Conservation (phyloP, 1,284 basidiomycete species). For the Rhizoctonia solani region DNA sequence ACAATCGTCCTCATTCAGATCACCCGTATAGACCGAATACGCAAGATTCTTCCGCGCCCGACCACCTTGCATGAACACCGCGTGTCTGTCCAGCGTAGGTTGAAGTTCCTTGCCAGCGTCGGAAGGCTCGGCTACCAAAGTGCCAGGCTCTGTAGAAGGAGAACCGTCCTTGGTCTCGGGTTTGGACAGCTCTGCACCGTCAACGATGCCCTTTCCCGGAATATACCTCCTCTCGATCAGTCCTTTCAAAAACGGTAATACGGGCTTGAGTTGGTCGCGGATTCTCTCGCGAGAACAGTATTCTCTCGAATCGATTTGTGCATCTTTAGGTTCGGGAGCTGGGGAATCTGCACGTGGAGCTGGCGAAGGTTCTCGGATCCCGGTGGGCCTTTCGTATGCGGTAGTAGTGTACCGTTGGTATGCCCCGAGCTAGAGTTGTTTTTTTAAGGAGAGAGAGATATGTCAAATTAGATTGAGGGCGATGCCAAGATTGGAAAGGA, state of each 20-base stretch:
- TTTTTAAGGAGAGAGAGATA: background rate
- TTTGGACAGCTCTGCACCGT: no score
- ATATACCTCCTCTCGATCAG: conserved; percentile 34
- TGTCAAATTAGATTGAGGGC: background rate
- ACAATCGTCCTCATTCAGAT: conserved; percentile 33
- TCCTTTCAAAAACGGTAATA: conserved; percentile 31
- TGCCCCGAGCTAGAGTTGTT: conserved; percentile 11
- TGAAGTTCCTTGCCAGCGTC: background rate
- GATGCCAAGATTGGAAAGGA: background rate
- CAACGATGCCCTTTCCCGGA: conserved; percentile 5
- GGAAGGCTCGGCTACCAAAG: no score
- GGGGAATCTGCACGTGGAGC: conserved; percentile 18
- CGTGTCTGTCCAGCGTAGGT: conserved; percentile 26
- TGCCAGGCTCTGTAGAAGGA: no score
- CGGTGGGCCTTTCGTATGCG: no score
- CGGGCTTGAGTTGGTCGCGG: conserved; percentile 31
- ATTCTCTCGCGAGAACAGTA: conserved; percentile 25
- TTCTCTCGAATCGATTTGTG: conserved; percentile 8
- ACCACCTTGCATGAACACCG: conserved; percentile 35
- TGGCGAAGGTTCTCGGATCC: conserved; percentile 33
- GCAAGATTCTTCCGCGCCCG: conserved; percentile 25
- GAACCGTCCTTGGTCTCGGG: no score
- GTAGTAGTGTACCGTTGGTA: conserved; percentile 6
- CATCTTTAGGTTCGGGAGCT: background rate
- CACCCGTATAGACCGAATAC: conserved; percentile 23